phyloP scores from a whole-genome alignment of 2,329 filamentous ascomycete genomes.

The Trichoderma sp. region DNA sequence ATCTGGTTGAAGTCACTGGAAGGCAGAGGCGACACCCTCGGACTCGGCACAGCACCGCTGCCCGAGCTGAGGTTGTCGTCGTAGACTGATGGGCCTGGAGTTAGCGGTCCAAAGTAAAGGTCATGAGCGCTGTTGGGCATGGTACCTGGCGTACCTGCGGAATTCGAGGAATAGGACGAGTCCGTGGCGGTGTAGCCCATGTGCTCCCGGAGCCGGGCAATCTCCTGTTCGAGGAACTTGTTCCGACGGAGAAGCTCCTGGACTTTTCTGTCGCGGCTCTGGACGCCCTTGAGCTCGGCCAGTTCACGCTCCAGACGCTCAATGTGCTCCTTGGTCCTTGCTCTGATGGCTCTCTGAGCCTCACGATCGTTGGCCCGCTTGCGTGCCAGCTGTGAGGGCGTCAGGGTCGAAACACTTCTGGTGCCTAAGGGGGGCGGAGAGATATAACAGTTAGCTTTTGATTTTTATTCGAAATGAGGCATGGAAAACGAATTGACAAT shows the following conservation, averaged over 20 bases:
- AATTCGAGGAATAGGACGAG: slow-evolving; percentile 37
- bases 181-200: slow-evolving; percentile 43
- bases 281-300: slow-evolving; percentile 60
- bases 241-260: slow-evolving; percentile 52
- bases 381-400: slow-evolving; percentile 81
- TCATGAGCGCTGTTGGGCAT: slow-evolving; percentile 19
- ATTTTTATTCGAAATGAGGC: background rate
- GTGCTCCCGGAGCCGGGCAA: slow-evolving; percentile 44
- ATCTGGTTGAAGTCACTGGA: slow-evolving; percentile 44
- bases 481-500: background rate
- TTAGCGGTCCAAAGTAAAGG: slow-evolving; percentile 23
- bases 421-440: slow-evolving; percentile 43
- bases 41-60: slow-evolving; percentile 42
- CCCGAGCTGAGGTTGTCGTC: slow-evolving; percentile 41
- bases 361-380: slow-evolving; percentile 91
- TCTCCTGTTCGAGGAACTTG: slow-evolving; percentile 52
- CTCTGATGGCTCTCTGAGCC: slow-evolving; percentile 82
- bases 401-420: slow-evolving; percentile 81
- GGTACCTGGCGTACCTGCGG: slow-evolving; percentile 37
- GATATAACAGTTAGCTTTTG: background rate
- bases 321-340: slow-evolving; percentile 83
- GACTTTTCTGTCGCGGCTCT: slow-evolving; percentile 49
- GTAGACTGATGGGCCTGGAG: slow-evolving; percentile 35
- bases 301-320: slow-evolving; percentile 74
- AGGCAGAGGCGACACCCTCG: slow-evolving; percentile 46